A percentile compares a stretch with the other conserved stretches of the same genome.
Evolutionary conservation across 768 basidiomycete genomes (phyloP).

Genomic region (Lactarius indigo): DNA sequence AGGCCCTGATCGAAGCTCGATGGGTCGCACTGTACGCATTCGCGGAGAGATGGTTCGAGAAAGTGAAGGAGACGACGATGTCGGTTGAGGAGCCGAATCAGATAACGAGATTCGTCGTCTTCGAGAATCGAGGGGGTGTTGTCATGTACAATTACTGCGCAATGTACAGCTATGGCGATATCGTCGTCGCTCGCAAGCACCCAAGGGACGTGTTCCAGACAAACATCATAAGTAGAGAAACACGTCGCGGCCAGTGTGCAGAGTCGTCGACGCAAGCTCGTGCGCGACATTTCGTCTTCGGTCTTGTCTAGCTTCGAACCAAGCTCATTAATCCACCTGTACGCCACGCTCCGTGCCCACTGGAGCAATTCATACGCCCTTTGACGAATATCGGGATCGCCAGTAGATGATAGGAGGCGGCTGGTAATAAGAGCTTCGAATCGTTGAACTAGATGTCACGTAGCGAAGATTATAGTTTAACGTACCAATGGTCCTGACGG

Average conservation of each 20-base stretch:
- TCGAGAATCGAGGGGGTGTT: neutral
- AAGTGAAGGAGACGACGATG: neutral
- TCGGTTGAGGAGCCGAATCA: neutral
- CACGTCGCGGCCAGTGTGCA: constrained; percentile 12
- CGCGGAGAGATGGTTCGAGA: neutral
- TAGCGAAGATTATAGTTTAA: too few species aligned
- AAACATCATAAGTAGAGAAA: constrained; percentile 3
- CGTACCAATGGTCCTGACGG: neutral
- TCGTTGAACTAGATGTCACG: too few species aligned
- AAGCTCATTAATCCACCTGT: constrained; percentile 3
- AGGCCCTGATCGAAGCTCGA: neutral
- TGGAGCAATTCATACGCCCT: neutral
- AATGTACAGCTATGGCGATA: neutral
- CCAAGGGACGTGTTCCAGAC: neutral
- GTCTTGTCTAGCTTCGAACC: neutral
- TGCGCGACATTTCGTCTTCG: neutral
- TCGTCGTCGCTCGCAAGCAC: neutral
- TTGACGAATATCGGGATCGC: neutral
- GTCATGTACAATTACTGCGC: constrained; percentile 5
- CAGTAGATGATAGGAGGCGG: neutral
- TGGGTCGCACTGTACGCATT: neutral
- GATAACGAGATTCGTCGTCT: neutral
- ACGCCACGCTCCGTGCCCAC: neutral
- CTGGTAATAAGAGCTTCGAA: neutral
- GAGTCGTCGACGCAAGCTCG: neutral